Evolutionary conservation across 495 filamentous ascomycete genomes (phyloP), one percentile per base, ranked within the genome.

Genomic region (Neurospora tetraspora): DNA sequence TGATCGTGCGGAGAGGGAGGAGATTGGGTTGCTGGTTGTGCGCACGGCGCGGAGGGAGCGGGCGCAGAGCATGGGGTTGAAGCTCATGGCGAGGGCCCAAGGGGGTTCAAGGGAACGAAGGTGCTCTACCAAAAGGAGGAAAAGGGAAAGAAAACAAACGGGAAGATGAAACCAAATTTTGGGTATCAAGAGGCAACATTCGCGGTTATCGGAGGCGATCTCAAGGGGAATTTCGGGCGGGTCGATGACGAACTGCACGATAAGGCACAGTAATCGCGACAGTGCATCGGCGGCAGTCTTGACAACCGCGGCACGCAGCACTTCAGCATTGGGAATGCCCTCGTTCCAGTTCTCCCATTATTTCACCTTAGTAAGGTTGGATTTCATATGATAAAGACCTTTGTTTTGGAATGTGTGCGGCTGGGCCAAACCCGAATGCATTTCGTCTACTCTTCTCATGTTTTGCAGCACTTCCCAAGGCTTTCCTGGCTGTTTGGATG

Each of bases 21-120:
- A 4, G 3, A 65, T 65, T 3, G 53, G 53, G 53, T 18, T 65
- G 27, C 27, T 65, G 27, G 27, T 61, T 61, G 53, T 65, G 53
- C 53, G 39, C 42, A 76, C 40, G 5, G 74, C 72, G 69, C 74
- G 70, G 45, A 59, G 27, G 72, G 74, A 77, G 36, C 69, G 43
- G 5, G 69, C 27, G 36, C 71, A 77, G 27, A 76, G 20, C 36
- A 74, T 76, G 2, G 76, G 71, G 27, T 61, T 59, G 7, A 72
- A 68, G 6, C 73, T 71, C 75, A 76, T 76, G 18, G 34, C n/a
- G 14, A 38, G 14, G 14, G 53, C 27, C 7, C 6, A 34, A 1
- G 53, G 14, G 11, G 14, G 27, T 31, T 61, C 1, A 31, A 34
- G 7, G 12, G 23, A 18, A 18, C 31, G 27, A 31, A 16, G 27